Evolutionary conservation across 257 asterid genomes (phyloP), one percentile per base, ranked within the genome.

Genomic region (Parsonsia alboflavescens): DNA sequence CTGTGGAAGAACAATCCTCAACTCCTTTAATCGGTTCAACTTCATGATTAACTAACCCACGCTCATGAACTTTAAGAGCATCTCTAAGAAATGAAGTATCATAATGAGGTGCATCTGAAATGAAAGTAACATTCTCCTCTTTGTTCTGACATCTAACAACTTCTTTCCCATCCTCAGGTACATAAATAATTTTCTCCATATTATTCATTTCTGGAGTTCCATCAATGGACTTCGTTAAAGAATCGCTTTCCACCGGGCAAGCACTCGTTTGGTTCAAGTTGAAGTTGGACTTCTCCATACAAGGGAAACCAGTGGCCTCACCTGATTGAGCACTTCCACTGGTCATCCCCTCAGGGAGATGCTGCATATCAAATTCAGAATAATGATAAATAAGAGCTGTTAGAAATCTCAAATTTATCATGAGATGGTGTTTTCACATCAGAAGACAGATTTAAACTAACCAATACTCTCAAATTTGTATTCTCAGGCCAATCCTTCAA

Each of bases 401-500:
- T 39, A 68, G 62, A 69, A 76, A 28, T 58, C 49, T 54, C 73
- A 54, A 75, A 62, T 46, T 39, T 68, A 30, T 46, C 48, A 41
- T 33, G 28, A 45, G 68, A 39, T 46, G 75, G 28, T 13, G 17
- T 30, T 58, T 50, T 70, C 58, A 48, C 36, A 54, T 36, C 54
- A 42, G 49, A 44, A 41, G 64, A 33, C 7, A 70, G 30, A 42
- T 4, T 70, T 53, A 16, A 68, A 28, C 64, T 45, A 33, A 41
- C 73, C 50, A 70, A 61, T 28, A 72, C 78, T n/a, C n/a, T n/a
- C n/a, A n/a, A n/a, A 49, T 57, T 48, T 53, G 46, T 69, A 44
- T 63, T 56, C 49, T 64, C 81, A 9, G 64, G 54, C 26, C 15
- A 76, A 80, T 73, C 46, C 6, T 70, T 76, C 26, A 17, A 66